Base-by-base conservation (phyloP, 2,329 filamentous ascomycete species). In the Colletotrichum sansevieriae region DNA sequence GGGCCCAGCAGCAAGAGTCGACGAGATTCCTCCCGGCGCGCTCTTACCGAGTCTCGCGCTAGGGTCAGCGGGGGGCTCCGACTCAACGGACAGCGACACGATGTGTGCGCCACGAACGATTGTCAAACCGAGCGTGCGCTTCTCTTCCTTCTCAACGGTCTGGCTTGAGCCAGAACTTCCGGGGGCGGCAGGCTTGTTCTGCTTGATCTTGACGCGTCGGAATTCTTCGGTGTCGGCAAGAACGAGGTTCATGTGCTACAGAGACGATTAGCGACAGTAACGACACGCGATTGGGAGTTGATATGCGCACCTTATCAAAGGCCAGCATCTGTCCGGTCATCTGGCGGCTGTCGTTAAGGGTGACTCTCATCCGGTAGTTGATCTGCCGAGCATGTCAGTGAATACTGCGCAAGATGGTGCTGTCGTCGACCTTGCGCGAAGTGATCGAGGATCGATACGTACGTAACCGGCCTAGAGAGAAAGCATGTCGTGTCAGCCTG, bases 351-450 rank as follows among this genome's bases (percentile, higher is more conserved):
- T 99, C 96, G 78, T 93, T 94, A 80, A 99, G 88, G 65, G 95
- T 98, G 73, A 98, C 92, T 79, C 95, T 92, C 95, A 99, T 98
- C 83, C 95, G 94, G 87, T 97, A 98, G 86, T 99, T 98, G 88
- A 99, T 97, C 96, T 98, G 71, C 43, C n/a, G 47, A 18, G 35
- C 20, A 55, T 18, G 62, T 68, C 29, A 68, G 66, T 12, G 12
- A 41, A 10, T 0, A 0, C 10, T 20, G 35, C 7, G 2, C 15
- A 12, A n/a, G 18, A 12, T 44, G n/a, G 13, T 43, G 18, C 8
- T 9, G 39, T 18, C 7, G 18, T 4, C 10, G 15, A 15, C n/a
- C 8, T 13, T 25, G 25, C 25, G n/a, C 47, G 20, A 35, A 39
- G 37, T 4, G 15, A 25, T 58, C 39, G 22, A 41, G 29, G 20